Conservation (phyloP, 345 rosid species). For the Ceriops zippeliana region DNA sequence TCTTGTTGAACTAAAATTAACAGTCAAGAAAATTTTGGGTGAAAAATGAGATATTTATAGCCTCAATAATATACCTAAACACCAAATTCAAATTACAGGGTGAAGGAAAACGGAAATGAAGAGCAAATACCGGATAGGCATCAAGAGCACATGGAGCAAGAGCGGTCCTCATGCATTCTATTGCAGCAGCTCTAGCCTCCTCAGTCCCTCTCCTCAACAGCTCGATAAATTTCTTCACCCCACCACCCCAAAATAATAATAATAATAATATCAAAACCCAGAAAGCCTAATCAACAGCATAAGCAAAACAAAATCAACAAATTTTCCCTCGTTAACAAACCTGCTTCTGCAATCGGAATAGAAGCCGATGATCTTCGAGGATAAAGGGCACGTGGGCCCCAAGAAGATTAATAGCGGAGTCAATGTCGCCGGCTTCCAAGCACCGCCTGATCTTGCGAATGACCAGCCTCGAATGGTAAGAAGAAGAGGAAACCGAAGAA, state of each 20-base stretch:
- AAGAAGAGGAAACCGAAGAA: constrained; percentile 11
- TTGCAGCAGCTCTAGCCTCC: constrained; percentile 63
- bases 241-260: background rate
- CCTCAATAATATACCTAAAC: no score
- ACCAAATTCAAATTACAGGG: background rate
- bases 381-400: background rate
- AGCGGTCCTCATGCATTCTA: constrained; percentile 66
- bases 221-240: constrained; percentile 80
- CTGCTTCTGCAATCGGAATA: constrained; percentile 1
- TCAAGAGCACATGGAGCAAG: constrained; percentile 97
- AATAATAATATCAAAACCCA: background rate
- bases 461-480: constrained; percentile 4
- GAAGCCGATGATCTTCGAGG: background rate
- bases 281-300: background rate
- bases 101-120: background rate
- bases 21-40: no score
- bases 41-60: no score
- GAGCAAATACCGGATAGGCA: constrained; percentile 72
- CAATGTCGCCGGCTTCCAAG: constrained; percentile 2
- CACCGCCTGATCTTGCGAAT: constrained; percentile 1
- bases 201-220: constrained; percentile 68
- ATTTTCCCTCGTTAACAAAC: background rate
- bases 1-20: no score
- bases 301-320: background rate
- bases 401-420: background rate